Evolutionary conservation across 2,329 filamentous ascomycete genomes (phyloP).

Genomic region (Fusarium globosum): DNA sequence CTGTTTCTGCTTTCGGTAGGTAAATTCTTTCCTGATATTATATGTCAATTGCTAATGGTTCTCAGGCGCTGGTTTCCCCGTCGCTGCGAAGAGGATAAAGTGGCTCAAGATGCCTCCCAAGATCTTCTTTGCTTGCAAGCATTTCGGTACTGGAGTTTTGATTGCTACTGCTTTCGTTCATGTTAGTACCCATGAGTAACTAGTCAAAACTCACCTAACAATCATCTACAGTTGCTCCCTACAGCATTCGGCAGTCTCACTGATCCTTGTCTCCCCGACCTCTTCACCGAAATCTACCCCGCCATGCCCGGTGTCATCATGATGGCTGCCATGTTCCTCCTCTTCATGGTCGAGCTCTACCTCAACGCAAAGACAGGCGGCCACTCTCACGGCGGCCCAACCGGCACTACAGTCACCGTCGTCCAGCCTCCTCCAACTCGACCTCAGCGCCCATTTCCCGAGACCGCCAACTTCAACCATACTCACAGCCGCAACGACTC

Average conservation of each 20-base stretch:
- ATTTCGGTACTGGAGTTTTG: conserved; percentile 77
- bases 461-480: not conserved
- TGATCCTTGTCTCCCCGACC: conserved; percentile 66
- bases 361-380: conserved; percentile 69
- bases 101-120: conserved; percentile 68
- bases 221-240: conserved; percentile 60
- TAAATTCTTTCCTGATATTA: not conserved
- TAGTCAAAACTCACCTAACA: not conserved
- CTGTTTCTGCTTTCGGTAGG: conserved; percentile 44
- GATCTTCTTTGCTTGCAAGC: conserved; percentile 71
- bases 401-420: conserved; percentile 48
- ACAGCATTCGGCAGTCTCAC: conserved; percentile 66
- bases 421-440: conserved; percentile 1
- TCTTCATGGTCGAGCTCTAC: conserved; percentile 73
- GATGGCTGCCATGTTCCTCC: conserved; percentile 69
- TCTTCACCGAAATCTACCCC: conserved; percentile 70
- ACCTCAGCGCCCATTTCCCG: conserved; percentile 8
- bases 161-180: conserved; percentile 81
- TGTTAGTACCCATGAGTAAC: conserved; percentile 51
- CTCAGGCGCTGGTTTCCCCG: conserved; percentile 62
- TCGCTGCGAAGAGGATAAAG: conserved; percentile 65
- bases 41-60: not conserved
- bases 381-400: conserved; percentile 68
- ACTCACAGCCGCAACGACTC: conserved; percentile 9
- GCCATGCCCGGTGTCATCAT: conserved; percentile 73